These are phyloP conservation scores for Ophiostoma novo-ulmi DNA, from an alignment of 2,329 filamentous ascomycete species.

Conservation along the genomic window DNA sequence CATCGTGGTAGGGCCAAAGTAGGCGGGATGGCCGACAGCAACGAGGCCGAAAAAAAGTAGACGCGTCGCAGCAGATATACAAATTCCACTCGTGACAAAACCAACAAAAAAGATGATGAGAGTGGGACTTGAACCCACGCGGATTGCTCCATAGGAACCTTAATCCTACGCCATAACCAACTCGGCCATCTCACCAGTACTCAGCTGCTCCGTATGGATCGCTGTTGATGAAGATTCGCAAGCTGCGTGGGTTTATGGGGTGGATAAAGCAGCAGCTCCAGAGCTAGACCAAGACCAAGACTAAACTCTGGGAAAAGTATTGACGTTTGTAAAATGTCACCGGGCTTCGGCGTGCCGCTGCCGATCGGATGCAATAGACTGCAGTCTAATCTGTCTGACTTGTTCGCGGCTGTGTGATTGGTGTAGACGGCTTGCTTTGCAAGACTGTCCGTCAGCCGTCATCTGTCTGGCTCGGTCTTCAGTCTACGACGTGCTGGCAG, in stretches of 20 bases:
- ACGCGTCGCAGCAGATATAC: too few species aligned
- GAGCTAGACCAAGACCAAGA: too few species aligned
- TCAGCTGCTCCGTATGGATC: neutral
- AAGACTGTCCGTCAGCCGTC: neutral
- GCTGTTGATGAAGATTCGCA: neutral
- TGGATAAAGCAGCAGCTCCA: neutral
- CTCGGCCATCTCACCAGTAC: constrained; percentile 16
- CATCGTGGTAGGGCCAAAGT: neutral
- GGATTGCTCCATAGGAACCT: constrained; percentile 19
- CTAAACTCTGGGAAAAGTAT: too few species aligned
- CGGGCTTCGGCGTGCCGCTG: neutral
- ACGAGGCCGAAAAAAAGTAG: too few species aligned
- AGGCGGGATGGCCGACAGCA: neutral
- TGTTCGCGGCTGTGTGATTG: constrained; percentile 24
- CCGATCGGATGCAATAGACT: constrained; percentile 7
- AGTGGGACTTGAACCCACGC: constrained; percentile 20
- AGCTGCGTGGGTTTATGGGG: neutral
- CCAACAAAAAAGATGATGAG: constrained; percentile 10
- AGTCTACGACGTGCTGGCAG: too few species aligned
- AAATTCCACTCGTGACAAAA: neutral
- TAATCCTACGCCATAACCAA: constrained; percentile 18
- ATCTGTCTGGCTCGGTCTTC: neutral
- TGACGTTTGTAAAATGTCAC: too few species aligned
- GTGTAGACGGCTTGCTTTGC: neutral
- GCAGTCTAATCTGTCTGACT: constrained; percentile 28